Conservation (phyloP, 805 yeast species). For the Schizosaccharomyces japonicus region DNA sequence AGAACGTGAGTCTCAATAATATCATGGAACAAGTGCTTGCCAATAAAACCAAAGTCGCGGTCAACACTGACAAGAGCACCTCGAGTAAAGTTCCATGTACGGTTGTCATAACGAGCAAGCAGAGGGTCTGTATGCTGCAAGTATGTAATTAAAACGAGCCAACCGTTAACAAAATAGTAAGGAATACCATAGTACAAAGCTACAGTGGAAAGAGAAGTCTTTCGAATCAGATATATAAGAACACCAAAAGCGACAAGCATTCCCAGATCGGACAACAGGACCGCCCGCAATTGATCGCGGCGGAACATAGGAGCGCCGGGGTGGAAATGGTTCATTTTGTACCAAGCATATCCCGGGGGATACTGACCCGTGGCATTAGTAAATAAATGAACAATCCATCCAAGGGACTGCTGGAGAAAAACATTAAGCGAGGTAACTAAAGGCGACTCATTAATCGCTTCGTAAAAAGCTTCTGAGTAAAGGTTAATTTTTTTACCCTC, state of each 20-base stretch:
- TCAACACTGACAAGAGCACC: slow-evolving; percentile 83
- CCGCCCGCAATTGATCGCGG: slow-evolving; percentile 43
- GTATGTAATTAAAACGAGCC: slow-evolving; percentile 70
- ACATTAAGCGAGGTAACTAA: slow-evolving; percentile 32
- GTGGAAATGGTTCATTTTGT: slow-evolving; percentile 46
- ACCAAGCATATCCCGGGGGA: slow-evolving; percentile 17
- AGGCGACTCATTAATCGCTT: slow-evolving; percentile 40
- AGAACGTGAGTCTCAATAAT: slow-evolving; percentile 76
- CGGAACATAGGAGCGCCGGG: slow-evolving; percentile 59
- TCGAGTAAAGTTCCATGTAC: slow-evolving; percentile 54
- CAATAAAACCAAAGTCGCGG: slow-evolving; percentile 60
- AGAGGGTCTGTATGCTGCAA: slow-evolving; percentile 62
- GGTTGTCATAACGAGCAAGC: slow-evolving; percentile 56
- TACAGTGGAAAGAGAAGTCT: slow-evolving; percentile 38
- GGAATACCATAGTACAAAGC: slow-evolving; percentile 54
- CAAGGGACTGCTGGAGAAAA: slow-evolving; percentile 48
- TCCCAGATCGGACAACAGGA: slow-evolving; percentile 54
- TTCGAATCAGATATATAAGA: slow-evolving; percentile 35
- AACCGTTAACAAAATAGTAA: slow-evolving; percentile 60
- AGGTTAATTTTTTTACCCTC: too few relatives aligned
- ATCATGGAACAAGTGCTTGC: slow-evolving; percentile 60
- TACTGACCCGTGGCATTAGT: slow-evolving; percentile 63
- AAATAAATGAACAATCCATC: slow-evolving; percentile 45
- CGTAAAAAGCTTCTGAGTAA: not conserved
- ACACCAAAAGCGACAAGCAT: slow-evolving; percentile 26